These are phyloP conservation scores for Cymodocea nodosa DNA, from an alignment of 116 monocot species.

Conservation along the genomic window DNA sequence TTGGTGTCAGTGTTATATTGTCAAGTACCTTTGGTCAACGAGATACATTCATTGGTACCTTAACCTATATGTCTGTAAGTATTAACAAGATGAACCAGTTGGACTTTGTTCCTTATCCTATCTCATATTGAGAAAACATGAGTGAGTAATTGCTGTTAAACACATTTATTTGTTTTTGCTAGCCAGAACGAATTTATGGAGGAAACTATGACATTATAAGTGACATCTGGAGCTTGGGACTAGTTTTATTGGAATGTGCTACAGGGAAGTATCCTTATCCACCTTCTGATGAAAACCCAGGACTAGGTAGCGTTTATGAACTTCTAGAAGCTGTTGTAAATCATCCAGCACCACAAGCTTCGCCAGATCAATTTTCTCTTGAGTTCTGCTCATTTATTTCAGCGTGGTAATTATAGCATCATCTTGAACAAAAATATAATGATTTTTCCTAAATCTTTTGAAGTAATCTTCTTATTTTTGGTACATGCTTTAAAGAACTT, in stretches of 20 bases:
- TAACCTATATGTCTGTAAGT: slow-evolving; percentile 90
- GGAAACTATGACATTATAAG: slow-evolving; percentile 44
- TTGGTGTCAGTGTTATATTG: slow-evolving; percentile 79
- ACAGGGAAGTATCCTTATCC: slow-evolving; percentile 79
- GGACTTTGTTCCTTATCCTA: background rate
- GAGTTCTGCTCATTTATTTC: slow-evolving; percentile 93
- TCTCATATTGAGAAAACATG: background rate
- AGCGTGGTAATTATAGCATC: slow-evolving; percentile 39
- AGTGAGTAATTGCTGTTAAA: too few relatives aligned
- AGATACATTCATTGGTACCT: slow-evolving; percentile 75
- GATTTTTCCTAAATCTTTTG: background rate
- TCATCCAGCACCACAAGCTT: slow-evolving; percentile 52
- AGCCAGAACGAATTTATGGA: slow-evolving; percentile 76
- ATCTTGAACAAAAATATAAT: background rate
- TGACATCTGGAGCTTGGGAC: slow-evolving; percentile 92
- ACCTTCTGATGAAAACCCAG: slow-evolving; percentile 16
- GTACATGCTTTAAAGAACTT: too few relatives aligned
- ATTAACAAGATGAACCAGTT: background rate
- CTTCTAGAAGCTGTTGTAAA: slow-evolving; percentile 75
- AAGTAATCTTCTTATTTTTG: background rate
- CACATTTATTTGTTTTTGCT: slow-evolving; percentile 5
- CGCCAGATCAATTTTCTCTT: slow-evolving; percentile 56
- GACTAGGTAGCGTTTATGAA: slow-evolving; percentile 36
- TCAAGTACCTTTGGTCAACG: slow-evolving; percentile 42
- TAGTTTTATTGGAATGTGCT: slow-evolving; percentile 71